A percentile compares a stretch with the other conserved stretches of the same genome.
Evolutionary conservation across 2,329 filamentous ascomycete genomes (phyloP).

Genomic region (Calonectria crousiana): DNA sequence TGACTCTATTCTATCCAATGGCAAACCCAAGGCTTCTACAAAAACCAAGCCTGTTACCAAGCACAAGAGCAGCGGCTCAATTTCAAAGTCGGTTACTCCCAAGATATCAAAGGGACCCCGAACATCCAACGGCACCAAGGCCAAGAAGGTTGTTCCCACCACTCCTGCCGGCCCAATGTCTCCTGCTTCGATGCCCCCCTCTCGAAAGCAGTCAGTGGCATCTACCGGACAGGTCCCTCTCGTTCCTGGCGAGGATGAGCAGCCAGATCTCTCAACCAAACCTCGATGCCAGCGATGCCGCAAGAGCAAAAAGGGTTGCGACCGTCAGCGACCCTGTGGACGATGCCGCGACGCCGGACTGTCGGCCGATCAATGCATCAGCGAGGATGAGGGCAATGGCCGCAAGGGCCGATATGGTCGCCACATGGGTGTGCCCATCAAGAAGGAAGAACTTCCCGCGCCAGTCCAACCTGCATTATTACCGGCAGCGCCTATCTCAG

Average conservation of each 20-base stretch:
- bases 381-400: conserved; percentile 97
- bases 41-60: conserved; percentile 55
- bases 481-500: conserved; percentile 59
- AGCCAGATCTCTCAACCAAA: conserved; percentile 94
- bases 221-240: conserved; percentile 64
- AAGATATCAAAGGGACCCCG: conserved; percentile 61
- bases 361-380: conserved; percentile 92
- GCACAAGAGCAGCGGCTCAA: conserved; percentile 51
- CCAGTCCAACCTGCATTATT: conserved; percentile 54
- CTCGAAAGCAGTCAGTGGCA: conserved; percentile 80
- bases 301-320: conserved; percentile 99
- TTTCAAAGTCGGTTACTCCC: conserved; percentile 47
- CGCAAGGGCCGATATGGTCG: conserved; percentile 91
- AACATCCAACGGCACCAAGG: conserved; percentile 54
- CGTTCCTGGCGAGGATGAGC: conserved; percentile 81
- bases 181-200: conserved; percentile 75
- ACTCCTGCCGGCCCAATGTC: conserved; percentile 65
- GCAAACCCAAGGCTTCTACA: conserved; percentile 55
- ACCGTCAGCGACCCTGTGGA: conserved; percentile 94
- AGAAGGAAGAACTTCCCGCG: conserved; percentile 64
- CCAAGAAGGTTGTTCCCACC: conserved; percentile 62
- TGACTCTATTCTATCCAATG: conserved; percentile 50
- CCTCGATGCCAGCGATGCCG: conserved; percentile 97
- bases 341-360: conserved; percentile 97
- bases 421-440: conserved; percentile 76